Evolutionary conservation across 106 monocot species (phyloP), one percentile per base, ranked within the genome.

Genomic region (Amphibolis antarctica): DNA sequence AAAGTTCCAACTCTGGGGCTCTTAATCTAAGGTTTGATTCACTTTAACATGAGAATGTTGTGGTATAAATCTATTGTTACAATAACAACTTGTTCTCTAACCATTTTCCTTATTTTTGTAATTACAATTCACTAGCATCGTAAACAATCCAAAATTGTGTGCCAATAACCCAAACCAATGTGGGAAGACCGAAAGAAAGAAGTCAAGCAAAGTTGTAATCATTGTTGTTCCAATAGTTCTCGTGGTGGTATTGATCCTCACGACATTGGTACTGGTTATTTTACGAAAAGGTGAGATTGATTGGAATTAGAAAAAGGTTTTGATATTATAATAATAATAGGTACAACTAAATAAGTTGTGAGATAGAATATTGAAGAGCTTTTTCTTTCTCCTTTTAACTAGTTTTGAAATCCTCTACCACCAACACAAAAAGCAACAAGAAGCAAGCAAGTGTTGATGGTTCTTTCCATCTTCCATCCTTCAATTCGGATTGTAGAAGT

Each of bases 21-120:
- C 60, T 70, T 21, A 19, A 26, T n/a, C 60, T 71, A n/a, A 71
- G 36, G 52, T 71, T 36, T 66, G 10, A 51, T 50, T 64, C 21
- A 26, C 4, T 17, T 25, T 31, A 50, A 26, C 10, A 12, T 46
- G n/a, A 10, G 44, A 44, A 19, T 23, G 24, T 46, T 42, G 9
- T 14, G 15, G 5, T 18, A 5, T 42, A 60, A 42, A 60, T 19
- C 12, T 14, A 46, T 44, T 21, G 15, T 23, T 46, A 22, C n/a
- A 26, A 23, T 63, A 1, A 61, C 19, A 61, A 9, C 31, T 30
- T 14, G 20, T 17, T 17, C 27, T 61, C 28, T 12, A 58, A 9
- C 22, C 19, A 53, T 21, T n/a, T 53, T 53, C 10, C 53, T 53
- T 53, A 12, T 27, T 17, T 28, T 57, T 57, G 57, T 1, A 5